Evolutionary conservation across 768 basidiomycete genomes (phyloP).

Genomic region (Trichaptum fuscoviolaceum): DNA sequence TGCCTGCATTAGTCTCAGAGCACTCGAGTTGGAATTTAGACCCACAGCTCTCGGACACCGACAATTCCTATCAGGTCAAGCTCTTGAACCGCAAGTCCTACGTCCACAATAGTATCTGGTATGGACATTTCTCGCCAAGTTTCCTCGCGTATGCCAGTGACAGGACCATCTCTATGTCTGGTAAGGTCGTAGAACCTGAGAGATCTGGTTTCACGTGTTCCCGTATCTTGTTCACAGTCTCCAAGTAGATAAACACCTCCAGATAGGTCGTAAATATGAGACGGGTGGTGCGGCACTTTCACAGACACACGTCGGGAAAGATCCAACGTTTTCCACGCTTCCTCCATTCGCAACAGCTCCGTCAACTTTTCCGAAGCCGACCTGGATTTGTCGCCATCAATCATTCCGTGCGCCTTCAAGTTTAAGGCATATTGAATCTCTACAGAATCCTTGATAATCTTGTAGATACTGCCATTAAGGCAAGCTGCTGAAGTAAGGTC

Average conservation of each 20-base stretch:
- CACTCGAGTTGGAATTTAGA: neutral
- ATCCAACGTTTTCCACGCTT: neutral
- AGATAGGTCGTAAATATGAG: conserved; percentile 23
- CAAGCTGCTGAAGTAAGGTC: neutral
- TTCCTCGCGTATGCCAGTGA: neutral
- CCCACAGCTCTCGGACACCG: conserved; percentile 12
- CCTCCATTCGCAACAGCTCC: neutral
- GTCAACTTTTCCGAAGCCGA: neutral
- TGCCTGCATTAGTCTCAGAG: neutral
- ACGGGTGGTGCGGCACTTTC: conserved; percentile 14
- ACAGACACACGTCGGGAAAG: neutral
- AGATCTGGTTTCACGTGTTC: neutral
- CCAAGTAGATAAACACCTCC: conserved; percentile 18
- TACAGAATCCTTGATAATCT: neutral
- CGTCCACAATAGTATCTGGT: conserved; percentile 16
- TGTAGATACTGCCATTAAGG: neutral
- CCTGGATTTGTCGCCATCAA: neutral
- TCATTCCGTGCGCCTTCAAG: neutral
- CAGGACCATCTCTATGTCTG: neutral
- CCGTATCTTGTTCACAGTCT: neutral
- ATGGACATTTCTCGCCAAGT: neutral
- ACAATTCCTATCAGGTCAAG: conserved; percentile 20
- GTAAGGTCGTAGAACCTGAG: neutral
- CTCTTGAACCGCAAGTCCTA: conserved; percentile 19
- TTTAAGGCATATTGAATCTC: neutral